A percentile compares a stretch with the other conserved stretches of the same genome.
Conservation (phyloP, 2,329 filamentous ascomycete species). For the Volutella citrinella region DNA sequence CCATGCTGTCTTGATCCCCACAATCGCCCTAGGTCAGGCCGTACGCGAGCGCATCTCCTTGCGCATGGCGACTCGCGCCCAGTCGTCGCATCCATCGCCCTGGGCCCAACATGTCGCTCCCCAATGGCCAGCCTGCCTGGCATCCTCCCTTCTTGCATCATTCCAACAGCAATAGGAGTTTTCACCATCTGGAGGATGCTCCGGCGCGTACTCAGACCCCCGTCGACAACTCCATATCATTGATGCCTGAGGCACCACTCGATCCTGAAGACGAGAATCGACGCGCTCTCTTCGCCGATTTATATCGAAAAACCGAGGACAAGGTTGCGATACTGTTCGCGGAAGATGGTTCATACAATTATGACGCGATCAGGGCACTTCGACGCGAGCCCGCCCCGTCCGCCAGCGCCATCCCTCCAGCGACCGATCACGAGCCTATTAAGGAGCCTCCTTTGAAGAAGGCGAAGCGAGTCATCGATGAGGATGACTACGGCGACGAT, state of each 20-base stretch:
- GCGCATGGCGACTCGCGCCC: constrained; percentile 56
- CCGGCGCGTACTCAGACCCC: constrained; percentile 49
- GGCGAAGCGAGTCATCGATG: constrained; percentile 73
- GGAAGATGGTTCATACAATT: constrained; percentile 52
- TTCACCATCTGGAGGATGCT: constrained; percentile 61
- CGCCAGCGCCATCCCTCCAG: constrained; percentile 46
- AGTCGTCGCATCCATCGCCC: constrained; percentile 46
- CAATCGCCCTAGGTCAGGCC: constrained; percentile 44
- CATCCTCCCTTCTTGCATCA: constrained; percentile 53
- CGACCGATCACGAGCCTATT: constrained; percentile 57
- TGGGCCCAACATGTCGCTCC: constrained; percentile 61
- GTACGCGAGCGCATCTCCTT: constrained; percentile 49
- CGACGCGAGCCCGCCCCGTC: constrained; percentile 38
- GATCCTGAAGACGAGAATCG: constrained; percentile 67
- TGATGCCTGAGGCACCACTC: constrained; percentile 59
- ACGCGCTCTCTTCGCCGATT: constrained; percentile 70
- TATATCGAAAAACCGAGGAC: constrained; percentile 74
- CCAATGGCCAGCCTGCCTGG: constrained; percentile 66
- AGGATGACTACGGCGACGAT: constrained; percentile 84
- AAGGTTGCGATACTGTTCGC: constrained; percentile 74
- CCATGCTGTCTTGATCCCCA: constrained; percentile 47
- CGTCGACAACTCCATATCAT: constrained; percentile 45
- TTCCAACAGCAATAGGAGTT: constrained; percentile 45
- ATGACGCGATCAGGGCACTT: constrained; percentile 52
- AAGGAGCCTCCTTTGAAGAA: constrained; percentile 68